phyloP scores from a whole-genome alignment of 1,284 basidiomycete genomes.

The Austroboletus rostrupii region DNA sequence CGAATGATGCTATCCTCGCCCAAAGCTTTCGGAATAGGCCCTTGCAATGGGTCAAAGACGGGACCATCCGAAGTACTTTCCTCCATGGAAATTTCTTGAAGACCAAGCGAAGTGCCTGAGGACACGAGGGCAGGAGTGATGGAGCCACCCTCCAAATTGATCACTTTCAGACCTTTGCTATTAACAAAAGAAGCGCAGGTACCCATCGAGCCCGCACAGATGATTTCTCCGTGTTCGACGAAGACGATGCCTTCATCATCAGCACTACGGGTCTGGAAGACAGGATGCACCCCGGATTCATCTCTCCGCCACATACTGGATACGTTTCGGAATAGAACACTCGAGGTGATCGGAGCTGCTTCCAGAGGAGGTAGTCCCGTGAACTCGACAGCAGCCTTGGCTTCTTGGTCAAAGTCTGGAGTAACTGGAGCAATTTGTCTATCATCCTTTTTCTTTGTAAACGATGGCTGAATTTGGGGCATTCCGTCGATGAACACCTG shows the following conservation, averaged over 20 bases:
- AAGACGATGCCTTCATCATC: conserved; percentile 28
- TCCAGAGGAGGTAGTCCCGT: conserved; percentile 64
- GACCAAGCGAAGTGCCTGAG: conserved; percentile 55
- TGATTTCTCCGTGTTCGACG: conserved; percentile 30
- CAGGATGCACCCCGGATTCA: conserved; percentile 18
- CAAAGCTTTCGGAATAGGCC: conserved; percentile 43
- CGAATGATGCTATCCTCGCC: conserved; percentile 54
- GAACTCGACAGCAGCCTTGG: conserved; percentile 48
- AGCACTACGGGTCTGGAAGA: conserved; percentile 11
- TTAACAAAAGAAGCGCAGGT: conserved; percentile 16
- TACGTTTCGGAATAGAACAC: conserved; percentile 46
- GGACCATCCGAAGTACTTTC: conserved; percentile 63
- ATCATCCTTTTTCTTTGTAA: conserved; percentile 42
- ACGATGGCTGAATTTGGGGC: conserved; percentile 45
- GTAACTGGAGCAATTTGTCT: conserved; percentile 53
- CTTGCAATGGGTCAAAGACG: conserved; percentile 49
- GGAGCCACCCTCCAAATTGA: conserved; percentile 41
- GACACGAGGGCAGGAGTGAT: conserved; percentile 55
- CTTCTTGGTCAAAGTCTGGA: conserved; percentile 63
- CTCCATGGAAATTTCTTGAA: conserved; percentile 61
- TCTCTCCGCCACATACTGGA: conserved; percentile 21
- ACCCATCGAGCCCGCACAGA: conserved; percentile 26
- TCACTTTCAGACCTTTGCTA: conserved; percentile 11
- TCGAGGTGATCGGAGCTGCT: conserved; percentile 24
- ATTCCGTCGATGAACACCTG: conserved; percentile 73